Conservation (phyloP, 352 stramenopile genomes). For the Phytophthora podocarpi region DNA sequence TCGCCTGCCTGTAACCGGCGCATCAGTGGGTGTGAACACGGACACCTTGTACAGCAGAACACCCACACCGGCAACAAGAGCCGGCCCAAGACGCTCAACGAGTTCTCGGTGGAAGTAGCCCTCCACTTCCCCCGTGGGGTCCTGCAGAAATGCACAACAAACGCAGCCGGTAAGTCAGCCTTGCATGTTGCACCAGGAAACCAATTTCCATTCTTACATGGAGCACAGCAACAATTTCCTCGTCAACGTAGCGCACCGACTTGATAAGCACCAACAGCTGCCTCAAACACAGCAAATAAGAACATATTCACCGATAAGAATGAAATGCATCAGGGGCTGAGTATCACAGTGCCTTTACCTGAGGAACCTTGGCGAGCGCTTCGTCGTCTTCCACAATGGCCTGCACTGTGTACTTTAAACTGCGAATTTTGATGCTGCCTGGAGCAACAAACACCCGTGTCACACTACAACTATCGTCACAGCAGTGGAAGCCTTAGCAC, state of each 20-base stretch:
- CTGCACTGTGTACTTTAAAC: slow-evolving; percentile 60
- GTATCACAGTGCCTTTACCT: slow-evolving; percentile 30
- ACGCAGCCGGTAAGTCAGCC: no score
- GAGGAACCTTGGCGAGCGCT: slow-evolving; percentile 54
- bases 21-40: slow-evolving; percentile 64
- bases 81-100: slow-evolving; percentile 70
- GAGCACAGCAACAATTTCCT: slow-evolving; percentile 80
- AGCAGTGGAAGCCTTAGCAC: neutral
- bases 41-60: slow-evolving; percentile 76
- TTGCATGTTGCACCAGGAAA: neutral
- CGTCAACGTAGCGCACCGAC: slow-evolving; percentile 80
- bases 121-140: slow-evolving; percentile 77
- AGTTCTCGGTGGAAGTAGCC: slow-evolving; percentile 85
- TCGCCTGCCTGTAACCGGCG: slow-evolving; percentile 43
- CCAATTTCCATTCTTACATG: slow-evolving; percentile 41
- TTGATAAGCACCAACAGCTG: slow-evolving; percentile 80
- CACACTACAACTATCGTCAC: neutral
- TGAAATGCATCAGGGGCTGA: neutral
- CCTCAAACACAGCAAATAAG: neutral
- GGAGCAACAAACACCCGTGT: neutral
- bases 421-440: slow-evolving; percentile 75
- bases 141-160: slow-evolving; percentile 37
- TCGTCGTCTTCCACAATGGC: slow-evolving; percentile 71
- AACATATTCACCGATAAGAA: neutral
- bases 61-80: slow-evolving; percentile 50